Percentiles rank a stretch among this genome's conserved stretches.
Evolutionary conservation across 2,329 filamentous ascomycete species (phyloP).

Genomic region (Botryosphaeria dothidea): DNA sequence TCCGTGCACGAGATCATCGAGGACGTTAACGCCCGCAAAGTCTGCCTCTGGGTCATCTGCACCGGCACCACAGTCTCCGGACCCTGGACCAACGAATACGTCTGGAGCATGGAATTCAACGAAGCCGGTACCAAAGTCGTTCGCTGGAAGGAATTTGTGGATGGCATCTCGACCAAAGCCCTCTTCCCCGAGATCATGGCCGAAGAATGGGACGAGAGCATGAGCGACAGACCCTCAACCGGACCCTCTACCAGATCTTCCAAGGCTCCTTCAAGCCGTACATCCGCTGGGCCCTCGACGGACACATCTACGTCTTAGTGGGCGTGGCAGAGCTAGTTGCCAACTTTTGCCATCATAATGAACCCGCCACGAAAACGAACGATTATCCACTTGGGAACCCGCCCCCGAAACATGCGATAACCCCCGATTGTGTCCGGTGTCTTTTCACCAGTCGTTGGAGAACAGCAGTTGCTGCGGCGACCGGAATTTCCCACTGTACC

Average conservation of each 20-base stretch:
- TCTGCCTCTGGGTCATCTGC: slow-evolving; percentile 12
- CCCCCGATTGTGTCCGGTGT: too few relatives aligned
- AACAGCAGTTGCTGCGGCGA: neutral
- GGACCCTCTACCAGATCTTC: neutral
- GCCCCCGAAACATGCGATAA: too few relatives aligned
- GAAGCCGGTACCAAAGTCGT: slow-evolving; percentile 11
- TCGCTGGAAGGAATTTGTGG: slow-evolving; percentile 18
- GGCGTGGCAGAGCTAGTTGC: too few relatives aligned
- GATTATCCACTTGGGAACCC: neutral
- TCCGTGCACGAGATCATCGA: slow-evolving; percentile 14
- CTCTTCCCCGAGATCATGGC: slow-evolving; percentile 27
- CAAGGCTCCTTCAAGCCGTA: neutral
- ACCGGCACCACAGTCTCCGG: slow-evolving; percentile 22
- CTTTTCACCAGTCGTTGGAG: too few relatives aligned
- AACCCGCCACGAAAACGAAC: neutral
- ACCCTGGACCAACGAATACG: slow-evolving; percentile 25
- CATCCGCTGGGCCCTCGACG: neutral
- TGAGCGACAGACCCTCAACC: slow-evolving; percentile 1
- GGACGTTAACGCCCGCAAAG: slow-evolving; percentile 10
- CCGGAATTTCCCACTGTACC: neutral
- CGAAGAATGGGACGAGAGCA: slow-evolving; percentile 4
- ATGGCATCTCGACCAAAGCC: neutral
- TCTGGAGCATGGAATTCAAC: slow-evolving; percentile 18
- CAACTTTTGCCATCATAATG: neutral
- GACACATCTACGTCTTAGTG: too few relatives aligned